Conservation (phyloP, 768 basidiomycete species). For the Amanita thiersii region DNA sequence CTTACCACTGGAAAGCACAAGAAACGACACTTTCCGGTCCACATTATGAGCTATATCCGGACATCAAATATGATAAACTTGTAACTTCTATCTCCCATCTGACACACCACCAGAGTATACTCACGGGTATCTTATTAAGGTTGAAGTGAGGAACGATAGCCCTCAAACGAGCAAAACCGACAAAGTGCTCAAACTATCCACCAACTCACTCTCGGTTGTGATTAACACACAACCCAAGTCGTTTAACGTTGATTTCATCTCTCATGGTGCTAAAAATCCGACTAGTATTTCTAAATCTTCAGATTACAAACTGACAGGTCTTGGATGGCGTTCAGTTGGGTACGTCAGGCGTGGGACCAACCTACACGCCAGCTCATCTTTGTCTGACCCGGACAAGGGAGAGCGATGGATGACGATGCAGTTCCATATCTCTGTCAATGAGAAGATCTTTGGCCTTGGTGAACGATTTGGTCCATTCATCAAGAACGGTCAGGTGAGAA, state of each 20-base stretch:
- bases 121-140: slow-evolving; percentile 4
- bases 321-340: slow-evolving; percentile 23
- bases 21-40: slow-evolving; percentile 13
- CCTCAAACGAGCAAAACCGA: slow-evolving; percentile 14
- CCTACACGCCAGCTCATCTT: slow-evolving; percentile 12
- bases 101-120: not conserved
- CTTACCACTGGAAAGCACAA: slow-evolving; percentile 23
- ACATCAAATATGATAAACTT: slow-evolving; percentile 13
- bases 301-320: slow-evolving; percentile 20
- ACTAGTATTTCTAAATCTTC: slow-evolving; percentile 13
- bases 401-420: slow-evolving; percentile 24
- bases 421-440: slow-evolving; percentile 29
- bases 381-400: slow-evolving; percentile 17
- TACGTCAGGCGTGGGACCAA: slow-evolving; percentile 19
- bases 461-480: slow-evolving; percentile 39
- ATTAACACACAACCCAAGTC: slow-evolving; percentile 19
- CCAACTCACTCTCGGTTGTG: slow-evolving; percentile 18
- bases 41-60: slow-evolving; percentile 23
- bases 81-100: slow-evolving; percentile 9
- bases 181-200: slow-evolving; percentile 15
- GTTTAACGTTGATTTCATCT: slow-evolving; percentile 21
- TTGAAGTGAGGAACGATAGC: slow-evolving; percentile 12
- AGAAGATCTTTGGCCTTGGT: slow-evolving; percentile 38
- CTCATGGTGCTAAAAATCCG: slow-evolving; percentile 15
- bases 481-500: slow-evolving; percentile 32